These are phyloP conservation scores for Dactylorhiza incarnata DNA, from an alignment of 106 monocot genomes.

Conservation along the genomic window DNA sequence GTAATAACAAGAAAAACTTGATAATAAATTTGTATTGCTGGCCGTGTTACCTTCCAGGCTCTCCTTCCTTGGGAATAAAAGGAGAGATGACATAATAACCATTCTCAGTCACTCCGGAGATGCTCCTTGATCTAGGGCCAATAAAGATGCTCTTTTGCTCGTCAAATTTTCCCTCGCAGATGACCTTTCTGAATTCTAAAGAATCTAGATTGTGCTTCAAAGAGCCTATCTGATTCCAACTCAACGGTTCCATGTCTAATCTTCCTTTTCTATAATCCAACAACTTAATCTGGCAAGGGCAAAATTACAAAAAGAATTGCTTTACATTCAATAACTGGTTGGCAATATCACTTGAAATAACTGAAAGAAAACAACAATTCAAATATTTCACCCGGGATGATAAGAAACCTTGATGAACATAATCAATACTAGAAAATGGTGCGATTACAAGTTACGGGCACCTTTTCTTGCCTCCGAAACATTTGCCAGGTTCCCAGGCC, in stretches of 20 bases:
- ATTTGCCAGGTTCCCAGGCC: constrained; percentile 96
- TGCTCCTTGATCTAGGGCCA: constrained; percentile 92
- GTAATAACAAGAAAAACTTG: background rate
- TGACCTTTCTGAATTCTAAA: constrained; percentile 72
- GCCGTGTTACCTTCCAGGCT: constrained; percentile 39
- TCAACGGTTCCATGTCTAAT: constrained; percentile 79
- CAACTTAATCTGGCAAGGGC: constrained; percentile 61
- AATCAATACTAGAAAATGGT: background rate
- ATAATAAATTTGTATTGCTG: constrained; percentile 1
- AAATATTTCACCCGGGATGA: background rate
- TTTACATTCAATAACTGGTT: background rate
- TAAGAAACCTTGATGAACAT: background rate
- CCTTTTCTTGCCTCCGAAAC: constrained; percentile 81
- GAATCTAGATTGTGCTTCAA: constrained; percentile 18
- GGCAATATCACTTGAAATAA: background rate
- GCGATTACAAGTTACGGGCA: constrained; percentile 9
- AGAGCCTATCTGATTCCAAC: constrained; percentile 32
- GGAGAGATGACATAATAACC: constrained; percentile 88
- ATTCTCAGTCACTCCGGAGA: constrained; percentile 90
- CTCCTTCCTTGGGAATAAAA: constrained; percentile 42
- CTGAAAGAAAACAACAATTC: background rate
- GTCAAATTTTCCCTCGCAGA: constrained; percentile 74
- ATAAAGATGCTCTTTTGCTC: constrained; percentile 66
- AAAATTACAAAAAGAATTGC: constrained; percentile 1
- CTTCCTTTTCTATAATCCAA: constrained; percentile 83